phyloP scores from a whole-genome alignment of 2,329 filamentous ascomycete species.

The Pezicula rhizophila region DNA sequence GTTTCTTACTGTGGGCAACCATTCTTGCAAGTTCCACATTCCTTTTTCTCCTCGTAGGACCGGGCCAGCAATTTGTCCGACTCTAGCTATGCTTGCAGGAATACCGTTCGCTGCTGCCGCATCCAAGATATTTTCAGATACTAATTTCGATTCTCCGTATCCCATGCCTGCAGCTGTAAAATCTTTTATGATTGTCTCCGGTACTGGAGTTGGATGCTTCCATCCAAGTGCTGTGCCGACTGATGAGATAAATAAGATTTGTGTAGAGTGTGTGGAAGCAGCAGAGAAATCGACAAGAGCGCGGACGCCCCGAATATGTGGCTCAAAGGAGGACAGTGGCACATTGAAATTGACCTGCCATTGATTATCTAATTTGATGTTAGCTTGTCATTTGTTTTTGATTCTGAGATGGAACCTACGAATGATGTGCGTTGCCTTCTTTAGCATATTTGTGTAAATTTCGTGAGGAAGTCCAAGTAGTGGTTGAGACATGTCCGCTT shows the following conservation, averaged over 20 bases:
- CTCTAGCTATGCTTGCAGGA: slow-evolving; percentile 34
- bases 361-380: slow-evolving; percentile 6
- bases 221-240: slow-evolving; percentile 15
- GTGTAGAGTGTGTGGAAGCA: not conserved
- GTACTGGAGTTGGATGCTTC: slow-evolving; percentile 18
- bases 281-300: slow-evolving; percentile 27
- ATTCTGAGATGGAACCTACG: slow-evolving; percentile 30
- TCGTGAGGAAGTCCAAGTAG: slow-evolving; percentile 38
- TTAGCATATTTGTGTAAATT: not conserved
- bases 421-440: slow-evolving; percentile 15
- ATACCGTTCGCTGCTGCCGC: slow-evolving; percentile 31
- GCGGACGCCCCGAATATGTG: slow-evolving; percentile 30
- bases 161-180: slow-evolving; percentile 24
- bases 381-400: not conserved
- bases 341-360: slow-evolving; percentile 35
- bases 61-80: slow-evolving; percentile 42
- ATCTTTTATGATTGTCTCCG: slow-evolving; percentile 28
- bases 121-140: slow-evolving; percentile 34
- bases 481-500: slow-evolving; percentile 39
- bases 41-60: slow-evolving; percentile 28
- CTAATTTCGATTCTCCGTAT: slow-evolving; percentile 20
- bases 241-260: slow-evolving; percentile 24
- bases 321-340: slow-evolving; percentile 27
- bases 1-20: slow-evolving; percentile 38
- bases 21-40: slow-evolving; percentile 50